Percentiles rank a stretch among this genome's conserved stretches.
These are phyloP conservation scores for Pseudocercospora vitis DNA, from an alignment of 2,329 filamentous ascomycete species.

Conservation along the genomic window DNA sequence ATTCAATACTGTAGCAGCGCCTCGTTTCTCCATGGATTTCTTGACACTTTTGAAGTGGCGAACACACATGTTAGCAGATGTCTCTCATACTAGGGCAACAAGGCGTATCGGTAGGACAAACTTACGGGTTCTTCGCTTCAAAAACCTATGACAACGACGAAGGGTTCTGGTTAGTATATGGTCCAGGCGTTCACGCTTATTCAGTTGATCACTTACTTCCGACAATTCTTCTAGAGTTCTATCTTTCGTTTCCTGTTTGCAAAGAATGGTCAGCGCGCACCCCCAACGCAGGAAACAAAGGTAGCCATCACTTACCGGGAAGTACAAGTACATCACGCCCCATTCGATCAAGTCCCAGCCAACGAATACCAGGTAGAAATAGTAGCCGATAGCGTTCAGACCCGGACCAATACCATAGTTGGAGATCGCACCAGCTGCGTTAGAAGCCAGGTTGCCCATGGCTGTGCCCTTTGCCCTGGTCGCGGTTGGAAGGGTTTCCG, in stretches of 20 bases:
- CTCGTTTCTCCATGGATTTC: slow-evolving; percentile 14
- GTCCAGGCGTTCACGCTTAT: no score
- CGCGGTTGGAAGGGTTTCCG: slow-evolving; percentile 40
- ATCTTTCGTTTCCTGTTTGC: slow-evolving; percentile 25
- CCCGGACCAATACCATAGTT: slow-evolving; percentile 14
- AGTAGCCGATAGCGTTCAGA: slow-evolving; percentile 12
- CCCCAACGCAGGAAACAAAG: no score
- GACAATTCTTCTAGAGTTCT: slow-evolving; percentile 47
- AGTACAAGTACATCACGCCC: slow-evolving; percentile 13
- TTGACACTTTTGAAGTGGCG: slow-evolving; percentile 42
- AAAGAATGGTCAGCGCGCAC: no score
- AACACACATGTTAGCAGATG: no score
- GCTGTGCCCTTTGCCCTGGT: slow-evolving; percentile 37
- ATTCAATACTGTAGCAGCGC: slow-evolving; percentile 6
- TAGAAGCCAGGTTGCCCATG: slow-evolving; percentile 12
- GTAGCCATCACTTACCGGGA: no score
- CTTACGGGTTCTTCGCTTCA: no score
- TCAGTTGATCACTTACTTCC: no score
- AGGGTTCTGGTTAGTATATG: no score
- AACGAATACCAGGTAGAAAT: slow-evolving; percentile 13
- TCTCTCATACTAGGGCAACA: no score
- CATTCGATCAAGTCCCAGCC: slow-evolving; percentile 13
- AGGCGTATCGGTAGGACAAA: no score
- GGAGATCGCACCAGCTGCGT: slow-evolving; percentile 9
- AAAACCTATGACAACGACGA: no score